Percentiles rank a stretch among this genome's conserved stretches.
Evolutionary conservation across 2,329 filamentous ascomycete genomes (phyloP).

Genomic region (Cladosporium sp.): DNA sequence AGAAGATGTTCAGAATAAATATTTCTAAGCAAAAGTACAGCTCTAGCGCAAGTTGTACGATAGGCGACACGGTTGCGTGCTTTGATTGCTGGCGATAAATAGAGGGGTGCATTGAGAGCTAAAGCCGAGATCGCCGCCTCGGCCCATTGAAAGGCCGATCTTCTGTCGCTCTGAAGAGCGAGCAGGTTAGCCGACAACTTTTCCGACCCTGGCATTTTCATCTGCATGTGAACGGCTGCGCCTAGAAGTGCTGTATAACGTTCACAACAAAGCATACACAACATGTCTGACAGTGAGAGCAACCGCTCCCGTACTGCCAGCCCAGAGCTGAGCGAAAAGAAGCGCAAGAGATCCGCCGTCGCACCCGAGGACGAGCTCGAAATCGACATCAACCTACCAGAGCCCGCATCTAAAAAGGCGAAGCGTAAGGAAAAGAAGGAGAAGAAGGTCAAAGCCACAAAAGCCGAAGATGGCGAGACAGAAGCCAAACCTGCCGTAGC

Average conservation of each 20-base stretch:
- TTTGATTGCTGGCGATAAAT: neutral
- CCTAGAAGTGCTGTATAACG: neutral
- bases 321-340: slow-evolving; percentile 28
- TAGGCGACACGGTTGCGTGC: neutral
- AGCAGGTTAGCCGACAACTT: neutral
- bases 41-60: neutral
- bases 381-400: slow-evolving; percentile 82
- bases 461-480: slow-evolving; percentile 12
- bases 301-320: neutral
- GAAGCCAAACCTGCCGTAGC: slow-evolving; percentile 20
- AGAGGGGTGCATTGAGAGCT: neutral
- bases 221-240: neutral
- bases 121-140: slow-evolving; percentile 2
- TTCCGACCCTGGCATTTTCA: neutral
- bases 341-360: slow-evolving; percentile 62
- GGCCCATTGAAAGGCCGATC: neutral
- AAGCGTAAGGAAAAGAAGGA: slow-evolving; percentile 85
- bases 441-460: slow-evolving; percentile 40
- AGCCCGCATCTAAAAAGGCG: slow-evolving; percentile 92
- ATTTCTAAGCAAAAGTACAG: neutral
- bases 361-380: slow-evolving; percentile 61
- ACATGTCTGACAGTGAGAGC: slow-evolving; percentile 14
- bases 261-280: neutral
- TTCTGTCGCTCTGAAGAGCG: too few relatives aligned
- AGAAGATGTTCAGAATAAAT: neutral